Conservation (phyloP, 306 rosid species). For the Cucurbita pepo region DNA sequence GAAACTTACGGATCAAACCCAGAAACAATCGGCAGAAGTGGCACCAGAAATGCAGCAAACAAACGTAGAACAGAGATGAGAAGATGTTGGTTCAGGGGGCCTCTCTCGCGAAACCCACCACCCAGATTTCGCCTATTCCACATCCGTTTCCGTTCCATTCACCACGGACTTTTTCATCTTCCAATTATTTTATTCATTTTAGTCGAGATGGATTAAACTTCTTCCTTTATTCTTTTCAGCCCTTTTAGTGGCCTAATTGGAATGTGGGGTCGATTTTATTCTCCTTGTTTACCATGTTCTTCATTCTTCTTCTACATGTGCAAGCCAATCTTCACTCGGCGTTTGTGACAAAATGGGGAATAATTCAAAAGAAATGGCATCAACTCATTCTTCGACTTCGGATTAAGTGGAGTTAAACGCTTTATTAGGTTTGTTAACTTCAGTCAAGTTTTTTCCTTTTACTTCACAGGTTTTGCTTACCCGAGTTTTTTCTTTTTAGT, state of each 20-base stretch:
- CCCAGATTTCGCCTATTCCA: background rate
- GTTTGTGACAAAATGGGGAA: background rate
- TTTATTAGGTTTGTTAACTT: background rate
- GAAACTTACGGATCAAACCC: background rate
- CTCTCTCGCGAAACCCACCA: background rate
- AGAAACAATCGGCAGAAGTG: background rate
- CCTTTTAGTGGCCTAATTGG: background rate
- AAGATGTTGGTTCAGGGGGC: background rate
- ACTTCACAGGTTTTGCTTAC: too few species aligned
- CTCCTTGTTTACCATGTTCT: background rate
- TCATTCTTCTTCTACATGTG: background rate
- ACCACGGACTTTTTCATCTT: background rate
- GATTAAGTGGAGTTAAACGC: background rate
- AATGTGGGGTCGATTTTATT: conserved; percentile 3
- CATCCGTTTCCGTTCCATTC: background rate
- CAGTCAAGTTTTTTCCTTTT: background rate
- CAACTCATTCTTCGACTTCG: background rate
- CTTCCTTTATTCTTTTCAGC: background rate
- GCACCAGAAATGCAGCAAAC: background rate
- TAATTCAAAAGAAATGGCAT: background rate
- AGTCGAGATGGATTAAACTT: background rate
- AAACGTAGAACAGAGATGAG: background rate
- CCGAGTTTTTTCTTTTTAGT: too few species aligned
- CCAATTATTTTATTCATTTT: background rate
- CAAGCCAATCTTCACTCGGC: background rate